These are phyloP conservation scores for Aspergillus taichungensis DNA, from an alignment of 495 filamentous ascomycete species.

Conservation along the genomic window DNA sequence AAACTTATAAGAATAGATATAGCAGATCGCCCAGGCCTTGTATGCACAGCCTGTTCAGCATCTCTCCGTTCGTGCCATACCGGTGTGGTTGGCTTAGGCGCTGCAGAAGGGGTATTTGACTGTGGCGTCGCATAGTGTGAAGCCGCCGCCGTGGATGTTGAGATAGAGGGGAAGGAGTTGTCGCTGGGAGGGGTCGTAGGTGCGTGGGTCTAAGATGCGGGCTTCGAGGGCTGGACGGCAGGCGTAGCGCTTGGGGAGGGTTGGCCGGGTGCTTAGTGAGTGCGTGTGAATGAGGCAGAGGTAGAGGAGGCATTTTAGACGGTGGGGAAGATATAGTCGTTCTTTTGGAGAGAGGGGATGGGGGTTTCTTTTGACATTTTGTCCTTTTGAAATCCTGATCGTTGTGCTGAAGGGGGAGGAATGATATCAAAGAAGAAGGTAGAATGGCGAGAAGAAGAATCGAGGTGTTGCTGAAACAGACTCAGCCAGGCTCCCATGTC, in stretches of 20 bases:
- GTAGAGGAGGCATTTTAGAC: constrained; percentile 16
- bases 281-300: constrained; percentile 6
- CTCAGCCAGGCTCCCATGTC: too few species aligned
- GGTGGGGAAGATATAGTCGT: constrained; percentile 10
- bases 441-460: too few species aligned
- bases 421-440: too few species aligned
- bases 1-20: too few species aligned
- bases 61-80: constrained; percentile 7
- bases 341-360: constrained; percentile 11
- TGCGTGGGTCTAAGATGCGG: constrained; percentile 27
- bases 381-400: too few species aligned
- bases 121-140: constrained; percentile 16
- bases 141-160: constrained; percentile 33
- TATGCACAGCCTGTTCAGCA: too few species aligned
- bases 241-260: constrained; percentile 23
- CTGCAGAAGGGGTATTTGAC: constrained; percentile 25
- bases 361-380: too few species aligned
- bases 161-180: constrained; percentile 24
- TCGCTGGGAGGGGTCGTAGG: constrained; percentile 14
- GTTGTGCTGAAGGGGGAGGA: too few species aligned
- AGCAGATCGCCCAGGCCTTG: too few species aligned
- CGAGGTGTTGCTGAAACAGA: too few species aligned
- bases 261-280: constrained; percentile 12
- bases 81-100: constrained; percentile 18
- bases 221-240: constrained; percentile 19